These are phyloP conservation scores for Magnolia kwangsiensis DNA, from an alignment of 164 flowering plant species.

Conservation along the genomic window DNA sequence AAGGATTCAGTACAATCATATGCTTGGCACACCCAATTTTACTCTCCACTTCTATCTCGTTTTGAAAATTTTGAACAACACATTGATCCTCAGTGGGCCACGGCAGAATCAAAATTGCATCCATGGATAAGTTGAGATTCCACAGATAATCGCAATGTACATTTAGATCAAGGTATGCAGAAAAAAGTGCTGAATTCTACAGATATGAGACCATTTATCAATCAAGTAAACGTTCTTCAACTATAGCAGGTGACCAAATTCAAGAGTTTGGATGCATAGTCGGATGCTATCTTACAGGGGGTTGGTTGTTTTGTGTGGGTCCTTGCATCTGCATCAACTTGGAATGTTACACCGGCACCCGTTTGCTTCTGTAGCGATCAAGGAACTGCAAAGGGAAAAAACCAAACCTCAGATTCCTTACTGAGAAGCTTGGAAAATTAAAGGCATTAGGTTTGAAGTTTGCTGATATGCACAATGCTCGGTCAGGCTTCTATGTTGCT, in stretches of 20 bases:
- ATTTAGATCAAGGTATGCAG: too few species aligned
- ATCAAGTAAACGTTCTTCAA: neutral
- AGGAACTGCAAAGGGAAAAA: constrained; percentile 21
- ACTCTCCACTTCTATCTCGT: too few species aligned
- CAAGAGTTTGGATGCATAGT: neutral
- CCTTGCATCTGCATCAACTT: neutral
- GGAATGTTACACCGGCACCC: constrained; percentile 31
- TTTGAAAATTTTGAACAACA: too few species aligned
- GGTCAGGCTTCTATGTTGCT: neutral
- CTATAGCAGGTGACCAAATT: neutral
- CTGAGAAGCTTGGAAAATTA: neutral
- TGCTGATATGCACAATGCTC: neutral
- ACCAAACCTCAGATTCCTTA: neutral
- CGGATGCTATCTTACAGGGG: neutral
- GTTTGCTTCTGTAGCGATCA: constrained; percentile 26
- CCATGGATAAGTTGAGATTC: neutral
- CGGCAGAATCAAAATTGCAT: too few species aligned
- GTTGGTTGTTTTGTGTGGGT: neutral
- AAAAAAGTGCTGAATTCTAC: neutral
- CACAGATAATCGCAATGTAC: neutral
- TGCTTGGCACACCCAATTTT: too few species aligned
- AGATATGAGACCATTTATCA: neutral
- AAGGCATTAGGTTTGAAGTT: neutral
- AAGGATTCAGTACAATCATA: too few species aligned
- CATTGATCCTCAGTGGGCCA: too few species aligned